phyloP scores from a whole-genome alignment of 2,329 filamentous ascomycete species.

The Nemania sp. region DNA sequence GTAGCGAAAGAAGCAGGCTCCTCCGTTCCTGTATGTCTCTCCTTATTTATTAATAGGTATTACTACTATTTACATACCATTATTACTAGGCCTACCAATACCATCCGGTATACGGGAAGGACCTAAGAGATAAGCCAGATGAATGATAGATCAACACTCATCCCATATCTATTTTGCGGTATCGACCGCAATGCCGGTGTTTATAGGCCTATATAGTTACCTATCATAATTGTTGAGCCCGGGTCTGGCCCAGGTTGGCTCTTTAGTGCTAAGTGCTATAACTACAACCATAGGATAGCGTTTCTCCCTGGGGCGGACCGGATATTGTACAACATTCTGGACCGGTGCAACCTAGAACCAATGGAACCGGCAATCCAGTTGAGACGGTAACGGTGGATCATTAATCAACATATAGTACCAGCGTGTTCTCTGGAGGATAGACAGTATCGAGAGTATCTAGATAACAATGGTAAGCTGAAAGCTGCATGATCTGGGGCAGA shows the following conservation, averaged over 20 bases:
- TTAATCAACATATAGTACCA: not conserved
- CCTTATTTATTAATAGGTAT: slow-evolving; percentile 37
- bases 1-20: slow-evolving; percentile 20
- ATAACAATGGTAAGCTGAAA: slow-evolving; percentile 50
- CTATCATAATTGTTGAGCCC: slow-evolving; percentile 6
- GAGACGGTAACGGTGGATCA: not conserved
- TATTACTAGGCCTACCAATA: not conserved
- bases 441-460: slow-evolving; percentile 23
- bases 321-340: slow-evolving; percentile 1
- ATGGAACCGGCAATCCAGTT: not conserved
- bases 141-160: not conserved
- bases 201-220: not conserved
- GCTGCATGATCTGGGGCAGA: slow-evolving; percentile 45
- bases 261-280: slow-evolving; percentile 2
- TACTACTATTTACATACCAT: not conserved
- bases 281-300: not conserved
- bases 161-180: not conserved
- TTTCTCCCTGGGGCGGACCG: not conserved
- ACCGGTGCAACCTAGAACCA: slow-evolving; percentile 6
- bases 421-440: not conserved
- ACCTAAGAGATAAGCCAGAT: not conserved
- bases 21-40: slow-evolving; percentile 49
- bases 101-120: not conserved
- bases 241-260: not conserved
- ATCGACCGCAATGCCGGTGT: not conserved